These are phyloP conservation scores for Hypoxylon cercidicola DNA, from an alignment of 495 filamentous ascomycete genomes.

Conservation along the genomic window DNA sequence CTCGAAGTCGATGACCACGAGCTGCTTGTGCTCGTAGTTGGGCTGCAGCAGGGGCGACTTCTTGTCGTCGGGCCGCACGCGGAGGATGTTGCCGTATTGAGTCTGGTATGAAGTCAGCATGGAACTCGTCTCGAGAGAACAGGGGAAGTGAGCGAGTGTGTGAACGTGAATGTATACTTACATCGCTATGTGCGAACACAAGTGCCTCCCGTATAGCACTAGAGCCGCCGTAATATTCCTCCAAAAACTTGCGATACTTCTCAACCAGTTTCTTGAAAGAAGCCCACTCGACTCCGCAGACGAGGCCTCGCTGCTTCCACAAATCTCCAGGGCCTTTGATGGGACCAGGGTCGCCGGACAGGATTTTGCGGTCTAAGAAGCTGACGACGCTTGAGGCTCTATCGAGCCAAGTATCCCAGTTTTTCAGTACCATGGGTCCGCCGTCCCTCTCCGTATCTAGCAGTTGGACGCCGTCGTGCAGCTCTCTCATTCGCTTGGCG, in stretches of 20 bases:
- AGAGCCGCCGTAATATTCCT: slow-evolving; percentile 73
- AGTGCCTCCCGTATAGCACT: slow-evolving; percentile 75
- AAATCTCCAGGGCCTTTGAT: slow-evolving; percentile 49
- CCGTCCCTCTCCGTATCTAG: slow-evolving; percentile 77
- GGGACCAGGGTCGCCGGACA: slow-evolving; percentile 36
- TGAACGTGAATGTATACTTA: slow-evolving; percentile 61
- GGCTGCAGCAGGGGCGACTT: slow-evolving; percentile 87
- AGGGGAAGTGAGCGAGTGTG: not conserved
- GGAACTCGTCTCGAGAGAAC: not conserved
- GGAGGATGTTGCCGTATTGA: slow-evolving; percentile 97
- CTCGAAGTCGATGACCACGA: slow-evolving; percentile 98
- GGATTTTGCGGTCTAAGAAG: slow-evolving; percentile 77
- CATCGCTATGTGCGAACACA: slow-evolving; percentile 98
- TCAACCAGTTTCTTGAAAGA: slow-evolving; percentile 79
- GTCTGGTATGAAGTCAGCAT: slow-evolving; percentile 66
- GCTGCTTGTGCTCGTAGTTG: slow-evolving; percentile 90
- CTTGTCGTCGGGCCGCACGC: slow-evolving; percentile 82
- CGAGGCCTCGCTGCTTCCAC: slow-evolving; percentile 75
- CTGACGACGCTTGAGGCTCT: slow-evolving; percentile 79
- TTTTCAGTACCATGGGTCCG: slow-evolving; percentile 85
- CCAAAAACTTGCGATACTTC: slow-evolving; percentile 79
- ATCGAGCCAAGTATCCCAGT: slow-evolving; percentile 95
- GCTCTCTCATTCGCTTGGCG: slow-evolving; percentile 97
- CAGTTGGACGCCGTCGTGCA: slow-evolving; percentile 93
- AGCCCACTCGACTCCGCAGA: slow-evolving; percentile 88